These are phyloP conservation scores for Apophysomyces variabilis DNA, from an alignment of 371 early-diverging fungal species.

Conservation along the genomic window DNA sequence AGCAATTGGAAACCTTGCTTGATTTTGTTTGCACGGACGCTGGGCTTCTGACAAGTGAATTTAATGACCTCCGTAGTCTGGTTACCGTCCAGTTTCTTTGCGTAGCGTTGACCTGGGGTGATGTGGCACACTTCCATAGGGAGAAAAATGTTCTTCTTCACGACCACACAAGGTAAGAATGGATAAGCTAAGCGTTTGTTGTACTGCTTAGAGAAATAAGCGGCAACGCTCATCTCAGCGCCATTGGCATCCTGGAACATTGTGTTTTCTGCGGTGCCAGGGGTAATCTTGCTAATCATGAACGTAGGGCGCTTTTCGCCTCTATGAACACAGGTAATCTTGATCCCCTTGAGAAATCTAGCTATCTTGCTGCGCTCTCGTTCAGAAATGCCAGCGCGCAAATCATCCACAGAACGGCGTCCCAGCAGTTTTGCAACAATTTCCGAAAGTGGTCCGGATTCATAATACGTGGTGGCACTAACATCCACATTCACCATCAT, in stretches of 20 bases:
- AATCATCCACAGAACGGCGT: slow-evolving; percentile 60
- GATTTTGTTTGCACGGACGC: slow-evolving; percentile 67
- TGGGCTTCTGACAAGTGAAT: slow-evolving; percentile 83
- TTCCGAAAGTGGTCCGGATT: slow-evolving; percentile 68
- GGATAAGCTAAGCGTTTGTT: slow-evolving; percentile 71
- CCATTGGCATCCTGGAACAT: slow-evolving; percentile 61
- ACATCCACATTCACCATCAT: slow-evolving; percentile 86
- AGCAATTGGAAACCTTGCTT: slow-evolving; percentile 50
- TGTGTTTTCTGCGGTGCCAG: slow-evolving; percentile 65
- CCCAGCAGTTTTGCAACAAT: slow-evolving; percentile 67
- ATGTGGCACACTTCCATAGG: slow-evolving; percentile 92
- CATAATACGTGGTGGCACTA: slow-evolving; percentile 83
- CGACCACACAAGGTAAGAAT: slow-evolving; percentile 84
- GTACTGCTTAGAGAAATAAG: slow-evolving; percentile 77
- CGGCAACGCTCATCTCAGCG: slow-evolving; percentile 63
- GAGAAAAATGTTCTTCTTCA: slow-evolving; percentile 60
- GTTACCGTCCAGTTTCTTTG: slow-evolving; percentile 77
- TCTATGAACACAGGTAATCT: slow-evolving; percentile 77
- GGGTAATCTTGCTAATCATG: slow-evolving; percentile 67
- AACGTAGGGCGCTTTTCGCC: slow-evolving; percentile 67
- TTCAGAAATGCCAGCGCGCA: slow-evolving; percentile 63
- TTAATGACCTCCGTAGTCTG: slow-evolving; percentile 94
- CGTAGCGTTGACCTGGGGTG: slow-evolving; percentile 76
- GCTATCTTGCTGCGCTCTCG: slow-evolving; percentile 68
- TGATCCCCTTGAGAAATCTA: slow-evolving; percentile 70